Evolutionary conservation across 257 asterid genomes (phyloP).

Genomic region (Solanum arcanum): DNA sequence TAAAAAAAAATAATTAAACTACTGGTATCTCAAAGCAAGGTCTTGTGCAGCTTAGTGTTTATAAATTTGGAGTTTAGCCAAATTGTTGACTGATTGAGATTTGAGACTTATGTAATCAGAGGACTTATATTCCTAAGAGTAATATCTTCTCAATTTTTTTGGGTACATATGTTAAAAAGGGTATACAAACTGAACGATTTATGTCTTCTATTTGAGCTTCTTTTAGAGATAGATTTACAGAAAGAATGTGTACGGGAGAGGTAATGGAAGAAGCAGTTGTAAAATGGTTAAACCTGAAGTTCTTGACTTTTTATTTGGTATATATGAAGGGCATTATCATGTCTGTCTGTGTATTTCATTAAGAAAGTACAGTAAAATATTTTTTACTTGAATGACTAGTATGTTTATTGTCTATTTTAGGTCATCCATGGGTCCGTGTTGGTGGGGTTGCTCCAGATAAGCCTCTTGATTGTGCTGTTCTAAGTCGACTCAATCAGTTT

Average conservation of each 20-base stretch:
- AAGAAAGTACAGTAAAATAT: background rate
- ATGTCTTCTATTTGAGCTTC: background rate
- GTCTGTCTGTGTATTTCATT: background rate
- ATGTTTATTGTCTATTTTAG: slow-evolving; percentile 2
- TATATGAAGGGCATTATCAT: background rate
- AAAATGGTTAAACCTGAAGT: background rate
- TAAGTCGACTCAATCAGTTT: slow-evolving; percentile 35
- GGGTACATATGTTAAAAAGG: background rate
- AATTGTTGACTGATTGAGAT: background rate
- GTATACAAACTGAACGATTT: background rate
- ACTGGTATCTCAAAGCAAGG: background rate
- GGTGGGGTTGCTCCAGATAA: slow-evolving; percentile 38
- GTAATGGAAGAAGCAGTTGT: background rate
- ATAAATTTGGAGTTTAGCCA: background rate
- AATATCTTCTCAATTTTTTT: background rate
- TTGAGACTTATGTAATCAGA: background rate
- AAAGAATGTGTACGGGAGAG: background rate
- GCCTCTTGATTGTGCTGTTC: slow-evolving; percentile 42
- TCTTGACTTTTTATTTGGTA: background rate
- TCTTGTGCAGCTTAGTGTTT: background rate
- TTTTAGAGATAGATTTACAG: background rate
- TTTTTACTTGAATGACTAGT: background rate
- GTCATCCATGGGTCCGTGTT: slow-evolving; percentile 34
- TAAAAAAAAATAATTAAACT: too few species aligned
- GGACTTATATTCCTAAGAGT: background rate